These are phyloP conservation scores for Ilyonectria robusta DNA, from an alignment of 2,329 filamentous ascomycete genomes.

Conservation along the genomic window DNA sequence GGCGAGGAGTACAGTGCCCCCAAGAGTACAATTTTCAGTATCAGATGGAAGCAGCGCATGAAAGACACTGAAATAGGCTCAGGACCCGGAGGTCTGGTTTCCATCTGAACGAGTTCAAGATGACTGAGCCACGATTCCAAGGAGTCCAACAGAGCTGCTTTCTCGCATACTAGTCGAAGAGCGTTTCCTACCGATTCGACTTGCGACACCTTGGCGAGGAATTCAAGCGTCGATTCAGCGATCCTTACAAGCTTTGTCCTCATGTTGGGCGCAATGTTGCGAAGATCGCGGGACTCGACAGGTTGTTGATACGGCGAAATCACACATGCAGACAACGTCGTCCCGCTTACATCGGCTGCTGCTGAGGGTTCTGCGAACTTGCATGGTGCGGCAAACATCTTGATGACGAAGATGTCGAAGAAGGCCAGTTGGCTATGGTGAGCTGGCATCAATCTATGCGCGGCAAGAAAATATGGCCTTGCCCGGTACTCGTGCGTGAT, in stretches of 20 bases:
- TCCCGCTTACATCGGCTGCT: constrained; percentile 30
- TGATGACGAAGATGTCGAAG: constrained; percentile 59
- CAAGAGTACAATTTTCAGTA: constrained; percentile 54
- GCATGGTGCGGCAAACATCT: constrained; percentile 59
- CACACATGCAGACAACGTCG: constrained; percentile 35
- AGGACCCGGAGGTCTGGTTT: constrained; percentile 32
- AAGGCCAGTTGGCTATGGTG: constrained; percentile 52
- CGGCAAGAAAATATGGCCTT: constrained; percentile 51
- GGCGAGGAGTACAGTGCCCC: constrained; percentile 50
- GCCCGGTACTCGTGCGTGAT: constrained; percentile 60
- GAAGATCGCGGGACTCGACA: constrained; percentile 42
- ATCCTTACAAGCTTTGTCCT: constrained; percentile 53
- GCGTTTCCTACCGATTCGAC: constrained; percentile 43
- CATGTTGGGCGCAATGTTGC: constrained; percentile 55
- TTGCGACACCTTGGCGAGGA: constrained; percentile 50
- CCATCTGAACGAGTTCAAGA: constrained; percentile 45
- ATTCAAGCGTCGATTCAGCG: constrained; percentile 49
- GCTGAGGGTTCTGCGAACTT: constrained; percentile 54
- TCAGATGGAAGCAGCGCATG: constrained; percentile 52
- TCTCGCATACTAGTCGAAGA: constrained; percentile 49
- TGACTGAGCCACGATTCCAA: constrained; percentile 52
- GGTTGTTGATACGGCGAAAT: constrained; percentile 42
- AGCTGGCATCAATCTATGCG: constrained; percentile 50
- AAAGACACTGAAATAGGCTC: constrained; percentile 53
- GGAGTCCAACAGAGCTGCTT: constrained; percentile 48